Evolutionary conservation across 257 asterid species (phyloP), one percentile per base, ranked within the genome.

Genomic region (Solanum peruvianum): DNA sequence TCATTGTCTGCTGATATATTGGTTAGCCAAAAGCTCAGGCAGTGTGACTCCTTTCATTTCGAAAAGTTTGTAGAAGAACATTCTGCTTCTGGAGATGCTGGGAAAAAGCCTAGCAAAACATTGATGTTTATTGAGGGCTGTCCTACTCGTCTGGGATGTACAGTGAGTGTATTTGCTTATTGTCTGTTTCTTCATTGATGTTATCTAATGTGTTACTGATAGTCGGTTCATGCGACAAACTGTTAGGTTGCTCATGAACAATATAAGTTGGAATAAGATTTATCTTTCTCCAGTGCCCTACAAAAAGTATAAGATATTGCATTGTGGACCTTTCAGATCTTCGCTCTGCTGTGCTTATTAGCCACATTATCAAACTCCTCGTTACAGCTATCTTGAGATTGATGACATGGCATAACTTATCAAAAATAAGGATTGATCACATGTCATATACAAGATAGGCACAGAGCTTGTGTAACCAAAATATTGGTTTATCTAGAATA

Each of bases 121-220:
- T 88, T 97, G 91, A 95, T 97, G 98, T 97, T 97, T 91, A 91
- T 97, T 67, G 98, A 95, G 92, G 98, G 98, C 6, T 95, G 95
- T 88, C 95, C 98, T 86, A 84, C 94, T 88, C 95, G 94, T 77
- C 98, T 92, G 39, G 98, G 98, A 87, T 94, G 98, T 88, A 94
- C 99, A 20, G 98, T 95, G 90, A 92, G 98, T 92, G 29, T 81
- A 31, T 41, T 76, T 75, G 69, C 31, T 47, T 49, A 47, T 29
- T 81, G 42, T 49, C 85, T 49, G 44, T 49, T 29, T 81, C 3
- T 49, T 31, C 16, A 78, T 45, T 78, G 42, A 27, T 78, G 18
- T 45, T 78, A 45, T 27, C 84, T 15, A 16, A 78, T 12, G 66
- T 78, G 42, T 78, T 45, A 27, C 84, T 27, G 66, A 27, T 78